Base-by-base conservation (phyloP, 2,329 filamentous ascomycete species). In the Catunica adiposa region DNA sequence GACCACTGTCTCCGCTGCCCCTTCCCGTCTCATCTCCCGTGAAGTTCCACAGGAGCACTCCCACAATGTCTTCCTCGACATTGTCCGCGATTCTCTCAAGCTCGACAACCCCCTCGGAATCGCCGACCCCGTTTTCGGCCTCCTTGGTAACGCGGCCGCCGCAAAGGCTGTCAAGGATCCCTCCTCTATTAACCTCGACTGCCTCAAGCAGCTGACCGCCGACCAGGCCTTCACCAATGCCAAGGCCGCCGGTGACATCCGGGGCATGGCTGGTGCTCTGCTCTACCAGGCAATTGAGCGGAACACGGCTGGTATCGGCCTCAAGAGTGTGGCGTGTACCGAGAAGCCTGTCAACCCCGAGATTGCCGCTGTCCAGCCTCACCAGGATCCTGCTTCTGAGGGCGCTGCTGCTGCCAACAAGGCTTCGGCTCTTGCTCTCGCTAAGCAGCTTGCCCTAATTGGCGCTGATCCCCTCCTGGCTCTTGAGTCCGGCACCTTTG, bases 301-400 rank as follows among this genome's bases (percentile, higher is more conserved):
- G 11, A 77, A 76, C 64, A 75, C 71, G 3, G 71, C 66, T 31
- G 62, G 62, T 11, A 67, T 73, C 42, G 71, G 71, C 47, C 62
- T 66, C 29, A 55, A 56, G n/a, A 80, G 76, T 50, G 76, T 73
- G 31, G 66, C 74, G 51, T 85, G 81, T 69, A 72, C 66, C 67
- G 64, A 78, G 62, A 70, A 67, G 42, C 77, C 81, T 15, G 70
- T 71, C 57, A 85, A 85, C 67, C 73, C 80, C 2, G 80, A 84
- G 68, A 82, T 85, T 62, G 75, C 72, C 26, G 78, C 78, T 46
- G 65, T 85, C 58, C 68, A 71, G 55, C 79, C 83, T 67, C 81
- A 84, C 67, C 80, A 85, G 67, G 82, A 85, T 64, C 79, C 82
- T 26, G 82, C 81, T 20, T 77, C 77, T 0, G 63, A 71, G 2